These are phyloP conservation scores for Oryza glaberrima DNA, from an alignment of 176 grass and related monocot genomes.

Conservation along the genomic window DNA sequence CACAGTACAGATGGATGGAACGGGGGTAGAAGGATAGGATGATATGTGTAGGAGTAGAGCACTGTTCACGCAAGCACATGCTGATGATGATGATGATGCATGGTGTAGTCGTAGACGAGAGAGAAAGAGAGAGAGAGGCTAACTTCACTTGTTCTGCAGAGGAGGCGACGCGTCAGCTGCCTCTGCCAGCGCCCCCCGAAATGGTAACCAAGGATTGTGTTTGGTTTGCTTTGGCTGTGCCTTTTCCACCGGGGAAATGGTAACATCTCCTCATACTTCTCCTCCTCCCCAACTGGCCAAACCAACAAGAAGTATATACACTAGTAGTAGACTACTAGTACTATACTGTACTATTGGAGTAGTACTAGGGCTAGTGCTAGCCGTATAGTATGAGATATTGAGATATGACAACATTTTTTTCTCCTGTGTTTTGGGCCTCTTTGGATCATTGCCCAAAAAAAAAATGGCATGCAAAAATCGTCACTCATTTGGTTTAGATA, in stretches of 20 bases:
- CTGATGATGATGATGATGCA: not conserved
- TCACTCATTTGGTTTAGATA: too few relatives aligned
- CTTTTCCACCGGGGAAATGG: not conserved
- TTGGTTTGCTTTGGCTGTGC: slow-evolving; percentile 7
- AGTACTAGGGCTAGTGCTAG: not conserved
- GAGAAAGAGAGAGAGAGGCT: not conserved
- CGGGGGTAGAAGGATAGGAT: not conserved
- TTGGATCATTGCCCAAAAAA: too few relatives aligned
- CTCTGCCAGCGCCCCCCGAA: slow-evolving; percentile 21
- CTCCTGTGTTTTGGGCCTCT: not conserved
- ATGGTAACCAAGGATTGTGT: slow-evolving; percentile 40
- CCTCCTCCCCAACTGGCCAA: not conserved
- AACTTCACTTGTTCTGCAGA: too few relatives aligned
- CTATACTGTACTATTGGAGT: not conserved
- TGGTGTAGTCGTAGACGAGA: not conserved
- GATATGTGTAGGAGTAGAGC: not conserved
- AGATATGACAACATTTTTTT: not conserved
- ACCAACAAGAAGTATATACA: not conserved
- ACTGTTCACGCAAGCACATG: slow-evolving; percentile 44
- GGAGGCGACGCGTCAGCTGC: slow-evolving; percentile 36
- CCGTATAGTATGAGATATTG: not conserved
- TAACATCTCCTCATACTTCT: not conserved
- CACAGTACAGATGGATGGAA: not conserved
- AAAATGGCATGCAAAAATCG: too few relatives aligned
- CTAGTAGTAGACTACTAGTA: not conserved